Percentiles rank a stretch among this genome's conserved stretches.
phyloP scores from a whole-genome alignment of 208 protist species.

The Paratrypanosoma confusum region DNA sequence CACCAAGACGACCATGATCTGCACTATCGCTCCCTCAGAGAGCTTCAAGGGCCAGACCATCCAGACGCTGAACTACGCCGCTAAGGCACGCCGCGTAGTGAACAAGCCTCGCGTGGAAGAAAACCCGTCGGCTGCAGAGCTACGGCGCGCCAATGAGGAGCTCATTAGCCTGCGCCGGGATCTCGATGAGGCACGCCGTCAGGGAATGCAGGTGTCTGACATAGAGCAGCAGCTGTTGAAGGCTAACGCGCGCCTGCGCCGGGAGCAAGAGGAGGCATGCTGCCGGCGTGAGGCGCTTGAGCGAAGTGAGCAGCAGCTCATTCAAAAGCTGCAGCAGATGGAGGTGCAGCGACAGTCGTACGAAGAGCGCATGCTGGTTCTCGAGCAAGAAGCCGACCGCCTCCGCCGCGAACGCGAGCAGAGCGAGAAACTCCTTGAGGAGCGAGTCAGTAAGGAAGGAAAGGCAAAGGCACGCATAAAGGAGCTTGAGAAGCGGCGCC shows the following conservation, averaged over 20 bases:
- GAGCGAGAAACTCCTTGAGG: constrained; percentile 33
- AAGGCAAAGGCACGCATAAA: constrained; percentile 22
- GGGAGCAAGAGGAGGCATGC: constrained; percentile 36
- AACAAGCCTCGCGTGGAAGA: constrained; percentile 67
- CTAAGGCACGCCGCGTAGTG: constrained; percentile 60
- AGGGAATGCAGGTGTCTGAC: constrained; percentile 19
- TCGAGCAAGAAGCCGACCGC: constrained; percentile 50
- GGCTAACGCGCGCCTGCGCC: constrained; percentile 30
- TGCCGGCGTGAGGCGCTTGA: constrained; percentile 32
- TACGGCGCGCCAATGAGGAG: constrained; percentile 61
- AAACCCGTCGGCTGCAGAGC: constrained; percentile 63
- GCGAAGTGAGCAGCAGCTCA: constrained; percentile 42
- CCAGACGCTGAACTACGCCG: constrained; percentile 78
- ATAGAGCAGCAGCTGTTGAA: constrained; percentile 39
- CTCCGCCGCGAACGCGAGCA: constrained; percentile 28
- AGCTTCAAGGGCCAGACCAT: constrained; percentile 40
- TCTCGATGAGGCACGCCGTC: constrained; percentile 32
- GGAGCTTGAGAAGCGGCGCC: constrained; percentile 43
- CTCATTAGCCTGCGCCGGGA: constrained; percentile 31
- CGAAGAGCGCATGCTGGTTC: constrained; percentile 43
- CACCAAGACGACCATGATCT: constrained; percentile 84
- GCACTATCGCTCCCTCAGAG: constrained; percentile 64
- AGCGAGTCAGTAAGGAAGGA: constrained; percentile 16
- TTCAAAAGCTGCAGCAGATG: constrained; percentile 26
- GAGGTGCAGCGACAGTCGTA: constrained; percentile 52